Percentiles rank a stretch among this genome's conserved stretches.
phyloP scores from a whole-genome alignment of 208 protist genomes.

The Wallacemonas rigidus region DNA sequence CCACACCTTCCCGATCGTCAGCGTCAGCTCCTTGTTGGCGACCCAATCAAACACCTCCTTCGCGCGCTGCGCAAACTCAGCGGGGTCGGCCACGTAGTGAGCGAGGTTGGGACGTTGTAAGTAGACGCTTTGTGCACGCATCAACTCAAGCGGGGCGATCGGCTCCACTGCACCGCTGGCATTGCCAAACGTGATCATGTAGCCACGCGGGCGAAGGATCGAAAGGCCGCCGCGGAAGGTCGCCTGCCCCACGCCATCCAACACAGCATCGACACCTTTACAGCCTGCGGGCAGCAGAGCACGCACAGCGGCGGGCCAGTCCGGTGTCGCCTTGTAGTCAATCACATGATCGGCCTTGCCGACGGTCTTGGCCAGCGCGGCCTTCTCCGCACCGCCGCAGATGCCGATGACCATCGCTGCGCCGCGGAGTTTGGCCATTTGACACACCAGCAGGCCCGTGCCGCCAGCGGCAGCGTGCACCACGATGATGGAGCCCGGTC shows the following conservation, averaged over 20 bases:
- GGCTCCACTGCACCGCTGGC: constrained; percentile 82
- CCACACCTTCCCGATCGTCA: constrained; percentile 53
- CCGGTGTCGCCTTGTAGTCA: constrained; percentile 51
- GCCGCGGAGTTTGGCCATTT: constrained; percentile 92
- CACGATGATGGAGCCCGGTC: constrained; percentile 48
- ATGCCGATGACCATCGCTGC: constrained; percentile 88
- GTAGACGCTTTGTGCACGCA: constrained; percentile 63
- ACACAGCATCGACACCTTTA: constrained; percentile 72
- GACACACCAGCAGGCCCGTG: constrained; percentile 78
- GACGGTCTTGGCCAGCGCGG: constrained; percentile 39
- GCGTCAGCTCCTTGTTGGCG: constrained; percentile 36
- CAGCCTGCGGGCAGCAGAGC: constrained; percentile 46
- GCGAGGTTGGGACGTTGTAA: constrained; percentile 75
- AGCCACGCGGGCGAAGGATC: constrained; percentile 73
- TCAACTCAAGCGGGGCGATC: constrained; percentile 64
- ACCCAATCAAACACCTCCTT: constrained; percentile 77
- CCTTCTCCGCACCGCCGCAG: constrained; percentile 73
- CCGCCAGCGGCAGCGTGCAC: constrained; percentile 91
- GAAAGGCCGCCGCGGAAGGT: constrained; percentile 79
- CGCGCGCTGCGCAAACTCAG: constrained; percentile 42
- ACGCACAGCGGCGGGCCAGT: constrained; percentile 62
- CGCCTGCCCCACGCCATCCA: constrained; percentile 86
- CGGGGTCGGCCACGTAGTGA: constrained; percentile 56
- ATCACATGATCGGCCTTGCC: constrained; percentile 77
- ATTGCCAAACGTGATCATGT: constrained; percentile 91